Conservation (phyloP, 2,329 filamentous ascomycete species). For the Gnomoniopsis sp. region DNA sequence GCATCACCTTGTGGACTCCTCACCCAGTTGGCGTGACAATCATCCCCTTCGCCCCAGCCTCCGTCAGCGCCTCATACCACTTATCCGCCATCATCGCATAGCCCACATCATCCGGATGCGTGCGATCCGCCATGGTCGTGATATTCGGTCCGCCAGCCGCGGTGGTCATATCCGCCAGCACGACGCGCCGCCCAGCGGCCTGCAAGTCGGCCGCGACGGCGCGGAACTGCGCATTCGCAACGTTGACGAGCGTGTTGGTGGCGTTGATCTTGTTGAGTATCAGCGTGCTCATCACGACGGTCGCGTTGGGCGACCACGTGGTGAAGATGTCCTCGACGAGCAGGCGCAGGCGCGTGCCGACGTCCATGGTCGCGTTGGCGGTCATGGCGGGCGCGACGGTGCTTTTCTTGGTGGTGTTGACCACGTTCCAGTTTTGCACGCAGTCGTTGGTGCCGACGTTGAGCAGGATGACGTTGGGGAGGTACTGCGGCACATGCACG, state of each 20-base stretch:
- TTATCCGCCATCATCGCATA: constrained; percentile 40
- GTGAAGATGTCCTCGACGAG: constrained; percentile 33
- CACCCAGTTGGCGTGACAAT: constrained; percentile 18
- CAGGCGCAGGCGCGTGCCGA: constrained; percentile 30
- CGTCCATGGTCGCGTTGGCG: constrained; percentile 14
- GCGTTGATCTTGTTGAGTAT: constrained; percentile 23
- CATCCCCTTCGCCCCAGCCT: constrained; percentile 25
- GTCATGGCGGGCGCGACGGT: constrained; percentile 2
- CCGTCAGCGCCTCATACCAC: constrained; percentile 30
- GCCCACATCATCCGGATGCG: constrained; percentile 36
- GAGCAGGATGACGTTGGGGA: constrained; percentile 39
- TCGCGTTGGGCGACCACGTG: constrained; percentile 28
- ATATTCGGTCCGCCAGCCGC: constrained; percentile 25
- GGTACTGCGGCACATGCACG: constrained; percentile 26
- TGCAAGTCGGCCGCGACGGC: constrained; percentile 26
- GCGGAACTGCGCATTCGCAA: constrained; percentile 33
- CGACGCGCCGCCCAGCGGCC: constrained; percentile 28
- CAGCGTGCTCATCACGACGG: constrained; percentile 37
- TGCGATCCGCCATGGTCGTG: constrained; percentile 34
- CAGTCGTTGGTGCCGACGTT: constrained; percentile 45
- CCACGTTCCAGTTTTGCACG: constrained; percentile 29
- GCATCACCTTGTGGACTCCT: background rate
- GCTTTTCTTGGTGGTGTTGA: constrained; percentile 4
- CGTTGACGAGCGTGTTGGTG: constrained; percentile 25
- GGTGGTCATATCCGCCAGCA: constrained; percentile 38